Evolutionary conservation across 2,329 filamentous ascomycete genomes (phyloP), one percentile per base, ranked within the genome.

Genomic region (Aspergillus calidoustus): DNA sequence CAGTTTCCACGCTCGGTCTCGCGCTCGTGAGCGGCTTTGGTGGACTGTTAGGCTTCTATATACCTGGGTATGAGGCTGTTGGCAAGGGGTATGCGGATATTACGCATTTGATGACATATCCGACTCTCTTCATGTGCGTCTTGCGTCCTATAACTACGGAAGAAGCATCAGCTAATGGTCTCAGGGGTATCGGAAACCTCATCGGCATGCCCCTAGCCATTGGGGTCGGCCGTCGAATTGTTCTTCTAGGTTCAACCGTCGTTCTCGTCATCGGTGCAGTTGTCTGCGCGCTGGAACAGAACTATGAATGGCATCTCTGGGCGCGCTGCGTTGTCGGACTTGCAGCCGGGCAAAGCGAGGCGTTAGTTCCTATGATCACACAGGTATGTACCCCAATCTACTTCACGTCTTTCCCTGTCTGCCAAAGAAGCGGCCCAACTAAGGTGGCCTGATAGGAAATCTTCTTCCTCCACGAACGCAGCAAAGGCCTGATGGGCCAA

Each of bases 381-480:
- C 69, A 80, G 66, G 77, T 68, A 7, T 54, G 31, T 34, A 13
- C 31, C 31, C 31, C 13, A 34, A 3, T 9, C 31, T 34, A 4
- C 8, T n/a, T 4, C 8, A 19, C 8, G 19, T 22, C 2, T 4
- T 17, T 23, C 3, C 11, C 19, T 19, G 22, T 19, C 19, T 19
- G 19, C 2, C 0, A 7, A 19, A 13, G 13, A 31, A 9, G 15
- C 2, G 1, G 7, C 15, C 8, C 9, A 41, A 23, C n/a, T 41
- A 19, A 38, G 28, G 13, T 4, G 30, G 13, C 30, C n/a, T 13
- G 4, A 8, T 8, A 70, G 68, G 69, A 80, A 57, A 72, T 81
- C 11, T 79, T 80, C 64, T 82, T 82, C 61, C 66, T 82, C 0
- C 80, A 82, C 66, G 80, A 82, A 65, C 70, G 80, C 4, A 77